These are phyloP conservation scores for Roridomyces roridus DNA, from an alignment of 768 basidiomycete species.

Conservation along the genomic window DNA sequence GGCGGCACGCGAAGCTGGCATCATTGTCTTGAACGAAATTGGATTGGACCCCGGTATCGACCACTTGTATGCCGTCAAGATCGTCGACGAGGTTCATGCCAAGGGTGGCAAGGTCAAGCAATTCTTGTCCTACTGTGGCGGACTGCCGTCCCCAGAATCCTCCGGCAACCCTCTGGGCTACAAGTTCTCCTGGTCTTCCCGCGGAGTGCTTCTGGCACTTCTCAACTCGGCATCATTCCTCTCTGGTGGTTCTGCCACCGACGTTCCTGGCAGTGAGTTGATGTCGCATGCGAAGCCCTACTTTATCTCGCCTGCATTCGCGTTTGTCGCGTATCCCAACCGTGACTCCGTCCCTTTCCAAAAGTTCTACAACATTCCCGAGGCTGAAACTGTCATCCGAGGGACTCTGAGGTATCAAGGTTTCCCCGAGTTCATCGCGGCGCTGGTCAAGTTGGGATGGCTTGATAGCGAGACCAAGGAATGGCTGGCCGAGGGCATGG, in stretches of 20 bases:
- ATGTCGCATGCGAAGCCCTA: conserved; percentile 93
- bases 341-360: conserved; percentile 91
- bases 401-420: conserved; percentile 96
- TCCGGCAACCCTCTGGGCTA: conserved; percentile 96
- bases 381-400: conserved; percentile 90
- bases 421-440: conserved; percentile 93
- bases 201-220: conserved; percentile 93
- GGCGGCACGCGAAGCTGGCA: conserved; percentile 84
- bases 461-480: conserved; percentile 77
- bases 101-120: conserved; percentile 96
- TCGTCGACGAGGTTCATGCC: conserved; percentile 90
- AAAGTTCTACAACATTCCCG: conserved; percentile 91
- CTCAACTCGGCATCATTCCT: conserved; percentile 89
- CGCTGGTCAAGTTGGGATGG: conserved; percentile 88
- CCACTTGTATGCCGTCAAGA: conserved; percentile 93
- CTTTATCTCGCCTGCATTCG: conserved; percentile 94
- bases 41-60: conserved; percentile 97
- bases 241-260: conserved; percentile 64
- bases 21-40: conserved; percentile 96
- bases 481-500: conserved; percentile 76
- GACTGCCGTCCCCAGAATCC: conserved; percentile 90
- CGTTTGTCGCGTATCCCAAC: conserved; percentile 97
- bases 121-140: conserved; percentile 96
- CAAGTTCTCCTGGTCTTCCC: conserved; percentile 99
- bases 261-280: conserved; percentile 79